These are phyloP conservation scores for Anthracocystis walkeri DNA, from an alignment of 1,284 basidiomycete species.

Conservation along the genomic window DNA sequence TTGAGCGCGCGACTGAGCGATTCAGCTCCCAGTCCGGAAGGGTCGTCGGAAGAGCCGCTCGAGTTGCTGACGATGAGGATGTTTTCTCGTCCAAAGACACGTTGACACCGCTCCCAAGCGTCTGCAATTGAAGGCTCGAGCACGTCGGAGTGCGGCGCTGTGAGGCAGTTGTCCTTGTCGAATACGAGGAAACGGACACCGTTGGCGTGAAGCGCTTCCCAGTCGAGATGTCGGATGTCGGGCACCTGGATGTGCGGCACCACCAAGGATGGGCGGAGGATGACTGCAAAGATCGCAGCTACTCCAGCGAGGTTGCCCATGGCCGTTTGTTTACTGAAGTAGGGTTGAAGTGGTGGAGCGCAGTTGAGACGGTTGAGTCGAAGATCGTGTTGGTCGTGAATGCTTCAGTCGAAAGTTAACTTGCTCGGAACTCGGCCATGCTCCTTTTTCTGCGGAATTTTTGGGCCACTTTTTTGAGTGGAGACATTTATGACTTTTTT, in stretches of 20 bases:
- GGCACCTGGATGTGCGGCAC: slow-evolving; percentile 79
- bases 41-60: slow-evolving; percentile 83
- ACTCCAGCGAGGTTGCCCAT: slow-evolving; percentile 78
- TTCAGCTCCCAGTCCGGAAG: slow-evolving; percentile 87
- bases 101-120: slow-evolving; percentile 81
- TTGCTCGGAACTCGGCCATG: slow-evolving; percentile 34
- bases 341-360: neutral
- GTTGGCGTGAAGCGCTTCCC: slow-evolving; percentile 78
- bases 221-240: slow-evolving; percentile 91
- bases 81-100: slow-evolving; percentile 81
- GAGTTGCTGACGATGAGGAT: slow-evolving; percentile 94
- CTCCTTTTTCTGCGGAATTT: slow-evolving; percentile 7
- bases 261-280: slow-evolving; percentile 79
- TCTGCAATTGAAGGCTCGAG: slow-evolving; percentile 71
- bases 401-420: neutral
- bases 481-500: slow-evolving; percentile 9
- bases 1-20: slow-evolving; percentile 81
- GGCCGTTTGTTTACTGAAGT: neutral
- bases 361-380: neutral
- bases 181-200: slow-evolving; percentile 90
- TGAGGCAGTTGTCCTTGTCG: slow-evolving; percentile 96
- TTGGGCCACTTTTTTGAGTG: neutral
- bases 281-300: slow-evolving; percentile 79
- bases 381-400: slow-evolving; percentile 3
- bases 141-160: slow-evolving; percentile 64